Evolutionary conservation across 805 yeast genomes (phyloP).

Genomic region (Candida morakotiae): DNA sequence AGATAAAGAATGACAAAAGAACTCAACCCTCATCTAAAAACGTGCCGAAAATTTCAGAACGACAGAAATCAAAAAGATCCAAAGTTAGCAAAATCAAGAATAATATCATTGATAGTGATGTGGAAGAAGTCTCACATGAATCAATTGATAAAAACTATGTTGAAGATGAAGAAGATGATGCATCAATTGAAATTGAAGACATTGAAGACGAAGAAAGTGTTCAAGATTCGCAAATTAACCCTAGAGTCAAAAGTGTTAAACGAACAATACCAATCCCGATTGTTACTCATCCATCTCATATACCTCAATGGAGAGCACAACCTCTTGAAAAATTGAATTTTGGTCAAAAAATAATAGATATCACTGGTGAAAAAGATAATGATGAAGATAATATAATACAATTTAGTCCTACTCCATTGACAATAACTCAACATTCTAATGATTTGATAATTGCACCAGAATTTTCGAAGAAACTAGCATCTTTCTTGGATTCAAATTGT

Average conservation of each 20-base stretch:
- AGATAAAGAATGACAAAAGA: background rate
- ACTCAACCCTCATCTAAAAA: background rate
- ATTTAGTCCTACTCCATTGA: conserved; percentile 25
- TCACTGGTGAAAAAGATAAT: conserved; percentile 8
- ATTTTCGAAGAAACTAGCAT: conserved; percentile 20
- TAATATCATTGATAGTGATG: conserved; percentile 1
- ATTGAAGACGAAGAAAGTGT: background rate
- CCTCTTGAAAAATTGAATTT: conserved; percentile 10
- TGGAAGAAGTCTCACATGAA: conserved; percentile 2
- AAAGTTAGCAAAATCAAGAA: background rate
- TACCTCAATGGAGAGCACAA: conserved; percentile 32
- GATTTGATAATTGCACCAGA: conserved; percentile 20
- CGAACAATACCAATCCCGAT: conserved; percentile 31
- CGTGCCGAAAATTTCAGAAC: background rate
- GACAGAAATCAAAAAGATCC: background rate
- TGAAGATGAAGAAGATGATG: conserved; percentile 9
- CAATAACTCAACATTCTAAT: conserved; percentile 14
- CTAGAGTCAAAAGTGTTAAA: conserved; percentile 20
- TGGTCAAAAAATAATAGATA: conserved; percentile 10
- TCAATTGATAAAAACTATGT: conserved; percentile 4
- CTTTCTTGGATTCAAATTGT: conserved; percentile 24
- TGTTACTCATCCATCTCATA: conserved; percentile 43
- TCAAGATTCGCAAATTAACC: background rate
- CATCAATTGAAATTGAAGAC: conserved; percentile 5
- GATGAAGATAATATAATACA: conserved; percentile 18